These are phyloP conservation scores for Didymella lethalis DNA, from an alignment of 2,329 filamentous ascomycete genomes.

Conservation along the genomic window DNA sequence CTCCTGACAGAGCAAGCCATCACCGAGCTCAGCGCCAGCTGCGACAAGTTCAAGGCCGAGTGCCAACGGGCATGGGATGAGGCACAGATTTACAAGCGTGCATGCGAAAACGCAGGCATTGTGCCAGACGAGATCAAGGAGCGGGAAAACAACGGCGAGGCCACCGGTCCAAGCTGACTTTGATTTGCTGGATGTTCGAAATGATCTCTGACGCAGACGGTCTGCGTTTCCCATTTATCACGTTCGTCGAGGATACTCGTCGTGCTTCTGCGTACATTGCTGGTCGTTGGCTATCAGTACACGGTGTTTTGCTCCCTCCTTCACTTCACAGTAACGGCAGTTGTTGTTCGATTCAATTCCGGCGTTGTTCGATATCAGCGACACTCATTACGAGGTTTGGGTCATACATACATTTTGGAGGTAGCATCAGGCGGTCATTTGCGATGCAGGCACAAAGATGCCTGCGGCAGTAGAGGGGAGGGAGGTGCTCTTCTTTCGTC, in stretches of 20 bases:
- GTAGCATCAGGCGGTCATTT: conserved; percentile 27
- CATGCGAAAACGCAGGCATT: conserved; percentile 52
- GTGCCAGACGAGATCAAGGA: conserved; percentile 52
- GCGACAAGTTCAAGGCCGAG: conserved; percentile 85
- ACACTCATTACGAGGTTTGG: conserved; percentile 32
- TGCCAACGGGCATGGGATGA: conserved; percentile 80
- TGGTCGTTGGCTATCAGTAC: conserved; percentile 15
- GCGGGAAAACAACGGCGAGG: conserved; percentile 49
- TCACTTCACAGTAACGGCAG: conserved; percentile 7
- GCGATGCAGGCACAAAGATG: conserved; percentile 24
- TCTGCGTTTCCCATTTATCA: not conserved
- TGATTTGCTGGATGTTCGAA: not conserved
- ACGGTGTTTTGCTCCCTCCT: conserved; percentile 5
- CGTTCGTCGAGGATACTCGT: not conserved
- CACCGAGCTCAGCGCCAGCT: conserved; percentile 83
- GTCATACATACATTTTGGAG: conserved; percentile 19
- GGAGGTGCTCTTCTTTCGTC: conserved; percentile 19
- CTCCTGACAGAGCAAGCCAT: conserved; percentile 88
- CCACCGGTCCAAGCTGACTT: conserved; percentile 45
- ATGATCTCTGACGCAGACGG: not conserved
- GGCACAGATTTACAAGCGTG: conserved; percentile 76
- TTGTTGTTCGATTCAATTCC: conserved; percentile 18
- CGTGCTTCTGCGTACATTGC: conserved; percentile 4
- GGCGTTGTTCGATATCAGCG: conserved; percentile 34
- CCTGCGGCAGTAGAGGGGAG: conserved; percentile 21